Evolutionary conservation across 2,329 filamentous ascomycete species (phyloP), one percentile per base, ranked within the genome.

Genomic region (Verticillium albo-atrum): DNA sequence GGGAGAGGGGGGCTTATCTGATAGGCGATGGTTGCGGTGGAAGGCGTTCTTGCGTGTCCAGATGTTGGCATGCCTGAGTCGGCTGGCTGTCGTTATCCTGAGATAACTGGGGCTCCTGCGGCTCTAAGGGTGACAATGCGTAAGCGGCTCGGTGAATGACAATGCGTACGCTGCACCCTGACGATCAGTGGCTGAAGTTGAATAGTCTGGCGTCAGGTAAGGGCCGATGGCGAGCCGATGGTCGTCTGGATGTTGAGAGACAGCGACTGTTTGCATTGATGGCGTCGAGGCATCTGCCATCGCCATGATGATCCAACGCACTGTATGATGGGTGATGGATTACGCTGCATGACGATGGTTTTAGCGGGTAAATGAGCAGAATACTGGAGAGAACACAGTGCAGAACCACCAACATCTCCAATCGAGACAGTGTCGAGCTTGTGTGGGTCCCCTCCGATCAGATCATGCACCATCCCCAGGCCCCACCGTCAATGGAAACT

Each of bases 331-430:
- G 14, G 42, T 20, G 7, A 23, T 20, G 1, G 3, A n/a, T 4
- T 2, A 5, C n/a, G 7, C 42, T 3, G 20, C 4, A n/a, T 4
- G n/a, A 7, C 5, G 20, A 7, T 1, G 1, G 0, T 25, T 12
- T 23, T 12, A 23, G 7, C 9, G 9, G 42, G 25, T 2, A 25
- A 5, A 23, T 23, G 7, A 14, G 20, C 42, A 25, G 42, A 12
- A 1, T 12, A 14, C 42, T 25, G 42, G 14, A 10, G n/a, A 7
- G 5, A 47, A 12, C 20, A 47, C 42, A 47, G 42, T 47, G 42
- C 20, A 1, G 2, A 1, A 12, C 3, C 2, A 25, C 20, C 20
- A 12, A n/a, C 3, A 25, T 6, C 20, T 4, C 20, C n/a, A 47
- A 47, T 12, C 6, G n/a, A 1, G 9, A 47, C 42, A n/a, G 20